phyloP scores from a whole-genome alignment of 345 rosid genomes.

The Salix exigua region DNA sequence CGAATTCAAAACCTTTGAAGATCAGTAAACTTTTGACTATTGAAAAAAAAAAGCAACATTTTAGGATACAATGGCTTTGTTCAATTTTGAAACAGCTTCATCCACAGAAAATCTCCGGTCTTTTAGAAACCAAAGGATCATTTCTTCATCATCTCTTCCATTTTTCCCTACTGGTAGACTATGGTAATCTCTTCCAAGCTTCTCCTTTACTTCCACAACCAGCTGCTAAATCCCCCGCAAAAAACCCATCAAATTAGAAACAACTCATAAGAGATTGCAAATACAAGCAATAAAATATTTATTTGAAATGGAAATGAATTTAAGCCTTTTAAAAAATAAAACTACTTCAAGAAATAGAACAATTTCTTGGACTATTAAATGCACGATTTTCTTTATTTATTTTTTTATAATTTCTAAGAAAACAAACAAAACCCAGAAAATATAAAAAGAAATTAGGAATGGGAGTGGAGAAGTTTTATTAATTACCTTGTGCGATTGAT shows the following conservation, averaged over 20 bases:
- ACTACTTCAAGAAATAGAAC: not conserved
- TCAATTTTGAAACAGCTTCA: constrained; percentile 55
- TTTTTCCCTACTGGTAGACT: constrained; percentile 70
- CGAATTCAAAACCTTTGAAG: not conserved
- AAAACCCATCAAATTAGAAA: not conserved
- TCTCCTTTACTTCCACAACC: constrained; percentile 69
- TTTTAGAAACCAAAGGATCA: constrained; percentile 83
- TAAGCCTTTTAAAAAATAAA: not conserved
- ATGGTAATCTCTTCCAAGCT: constrained; percentile 54
- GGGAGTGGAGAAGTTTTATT: not conserved
- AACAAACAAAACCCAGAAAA: constrained; percentile 15
- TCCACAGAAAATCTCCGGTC: constrained; percentile 69
- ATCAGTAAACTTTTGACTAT: not conserved
- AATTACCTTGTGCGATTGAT: constrained; percentile 47
- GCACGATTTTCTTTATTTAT: not conserved
- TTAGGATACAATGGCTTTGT: constrained; percentile 81
- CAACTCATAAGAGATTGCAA: not conserved
- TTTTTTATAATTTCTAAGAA: constrained; percentile 10
- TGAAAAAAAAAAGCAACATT: constrained; percentile 1
- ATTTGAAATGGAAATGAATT: not conserved
- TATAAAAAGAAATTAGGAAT: too few relatives aligned
- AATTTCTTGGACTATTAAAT: not conserved
- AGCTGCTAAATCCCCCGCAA: constrained; percentile 34
- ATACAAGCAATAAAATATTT: not conserved
- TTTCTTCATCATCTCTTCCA: constrained; percentile 91